Base-by-base conservation (phyloP, 805 yeast genomes). In the Kuraishia floccosa region DNA sequence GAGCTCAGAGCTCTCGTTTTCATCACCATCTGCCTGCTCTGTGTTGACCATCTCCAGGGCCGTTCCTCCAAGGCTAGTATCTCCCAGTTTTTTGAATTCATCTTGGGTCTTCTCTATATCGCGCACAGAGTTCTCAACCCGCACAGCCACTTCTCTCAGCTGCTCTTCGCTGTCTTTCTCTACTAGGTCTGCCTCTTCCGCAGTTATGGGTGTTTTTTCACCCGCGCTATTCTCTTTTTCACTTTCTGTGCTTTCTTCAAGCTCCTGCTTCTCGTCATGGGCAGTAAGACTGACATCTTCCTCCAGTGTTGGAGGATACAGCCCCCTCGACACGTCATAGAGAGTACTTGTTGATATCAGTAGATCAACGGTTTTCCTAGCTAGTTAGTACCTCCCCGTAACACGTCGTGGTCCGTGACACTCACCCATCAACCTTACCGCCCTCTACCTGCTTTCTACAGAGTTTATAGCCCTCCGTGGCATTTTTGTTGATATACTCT, bases 131-230 rank as follows among this genome's bases (percentile, higher is more conserved):
- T 19, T 19, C 7, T 19, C 10, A 7, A 10, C 22, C 9, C 10
- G 22, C 10, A 19, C 22, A 19, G 9, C 22, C 22, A 7, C 22
- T 19, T 19, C 22, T 19, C 10, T 19, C 22, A 17, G 24, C 20
- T 20, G 39, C 18, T 21, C n/a, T n/a, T n/a, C n/a, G n/a, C n/a
- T n/a, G n/a, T 30, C 25, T 3, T 12, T 17, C 22, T 35, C 39
- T 19, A 30, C 29, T 17, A 24, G 30, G 3, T 24, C 17, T 5
- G 31, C 25, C 20, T 40, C 41, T 12, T 29, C 30, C 21, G 25
- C 9, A 12, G 30, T 25, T 27, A 6, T 16, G 19, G 4, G n/a
- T 15, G 14, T 27, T 30, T 4, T 11, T 20, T n/a, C 8, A 17
- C 16, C 13, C 21, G 17, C 20, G 14, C 17, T 26, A 19, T 20